Evolutionary conservation across 192 early-diverging fungal genomes (phyloP), one percentile per base, ranked within the genome.

Genomic region (Backusella parvicylindrica): DNA sequence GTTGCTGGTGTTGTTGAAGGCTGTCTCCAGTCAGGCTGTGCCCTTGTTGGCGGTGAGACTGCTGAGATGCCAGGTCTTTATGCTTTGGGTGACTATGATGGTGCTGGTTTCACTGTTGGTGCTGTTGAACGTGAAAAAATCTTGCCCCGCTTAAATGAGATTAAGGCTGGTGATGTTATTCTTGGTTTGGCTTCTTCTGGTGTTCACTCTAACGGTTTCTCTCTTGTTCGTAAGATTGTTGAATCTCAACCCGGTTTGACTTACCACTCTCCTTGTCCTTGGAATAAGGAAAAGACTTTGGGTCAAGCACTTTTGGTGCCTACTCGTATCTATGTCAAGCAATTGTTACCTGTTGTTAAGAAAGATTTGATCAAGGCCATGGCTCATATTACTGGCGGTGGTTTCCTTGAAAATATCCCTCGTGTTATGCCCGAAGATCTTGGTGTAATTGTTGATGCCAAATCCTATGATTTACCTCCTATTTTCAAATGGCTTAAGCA

Each of bases 51-150:
- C 73, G 98, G 98, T 35, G 98, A 99, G 85, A 99, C 98, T 23
- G 94, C 98, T 9, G 98, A 99, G 79, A 99, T 99, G 98, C 98
- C 98, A 13, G 96, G 97, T 56, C 88, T 99, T 75, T 99, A 99
- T 77, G 77, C 88, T 30, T 76, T 82, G 63, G 96, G 95, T 30
- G 94, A 93, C 75, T 94, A 94, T 74, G 98, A 99, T 79, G 89
- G 96, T 26, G 98, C 98, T 32, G 98, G 98, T 30, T 99, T 99
- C 79, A 94, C 95, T 6, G 96, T 98, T 21, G 98, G 97, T 64
- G 97, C 96, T 12, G 96, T 99, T 49, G 95, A 98, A 81, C 93
- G 98, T 40, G 77, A 84, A 60, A 87, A 94, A 78, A 89, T 99
- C 18, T 87, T 99, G 35, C 98, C 98, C 21, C 88, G 91, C 37